These are phyloP conservation scores for Eucalyptus sp. DNA, from an alignment of 345 rosid genomes.

Conservation along the genomic window DNA sequence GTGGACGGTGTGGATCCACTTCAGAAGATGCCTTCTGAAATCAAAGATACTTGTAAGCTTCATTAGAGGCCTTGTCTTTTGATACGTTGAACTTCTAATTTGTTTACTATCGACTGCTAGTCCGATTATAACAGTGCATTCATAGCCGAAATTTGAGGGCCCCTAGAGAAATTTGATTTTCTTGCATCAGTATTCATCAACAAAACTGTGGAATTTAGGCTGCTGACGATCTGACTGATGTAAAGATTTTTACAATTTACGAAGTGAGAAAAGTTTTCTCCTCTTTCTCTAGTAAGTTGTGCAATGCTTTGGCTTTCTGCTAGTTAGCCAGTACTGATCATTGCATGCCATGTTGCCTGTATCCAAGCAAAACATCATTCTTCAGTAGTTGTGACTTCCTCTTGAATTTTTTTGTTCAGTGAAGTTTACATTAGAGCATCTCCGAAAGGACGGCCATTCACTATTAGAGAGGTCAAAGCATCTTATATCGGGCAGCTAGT, in stretches of 20 bases:
- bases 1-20: constrained; percentile 54
- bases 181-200: neutral
- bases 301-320: no score
- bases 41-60: constrained; percentile 82
- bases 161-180: neutral
- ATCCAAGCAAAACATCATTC: neutral
- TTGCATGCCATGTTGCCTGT: neutral
- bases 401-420: constrained; percentile 28
- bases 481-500: constrained; percentile 92
- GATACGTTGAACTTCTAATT: neutral
- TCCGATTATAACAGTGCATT: neutral
- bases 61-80: neutral
- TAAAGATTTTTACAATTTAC: no score
- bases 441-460: constrained; percentile 67
- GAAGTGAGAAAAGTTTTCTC: no score
- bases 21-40: constrained; percentile 81
- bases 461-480: constrained; percentile 94
- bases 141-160: neutral
- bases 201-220: neutral
- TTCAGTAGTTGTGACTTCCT: neutral
- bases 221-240: neutral
- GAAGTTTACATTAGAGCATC: constrained; percentile 81
- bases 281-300: no score
- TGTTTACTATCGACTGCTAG: neutral
- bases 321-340: no score